Evolutionary conservation across 208 protist species (phyloP), one percentile per base, ranked within the genome.

Genomic region (Trypanosoma brucei): DNA sequence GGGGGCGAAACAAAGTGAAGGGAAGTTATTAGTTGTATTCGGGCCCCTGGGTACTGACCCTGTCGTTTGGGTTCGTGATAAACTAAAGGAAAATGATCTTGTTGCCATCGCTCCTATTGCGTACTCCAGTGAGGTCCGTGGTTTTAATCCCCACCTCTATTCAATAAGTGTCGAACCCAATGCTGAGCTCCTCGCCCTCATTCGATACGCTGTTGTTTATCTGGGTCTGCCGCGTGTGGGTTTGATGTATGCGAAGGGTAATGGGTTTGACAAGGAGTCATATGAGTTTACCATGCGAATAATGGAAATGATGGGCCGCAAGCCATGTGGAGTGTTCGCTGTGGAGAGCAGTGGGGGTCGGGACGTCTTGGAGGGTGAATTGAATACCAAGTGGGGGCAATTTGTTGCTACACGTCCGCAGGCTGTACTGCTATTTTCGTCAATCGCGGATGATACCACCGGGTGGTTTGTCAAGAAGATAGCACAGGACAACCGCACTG

Each of bases 131-230:
- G 38, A 38, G 0, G 57, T 72, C 48, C 75, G 75, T 0, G 1
- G 22, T 2, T 87, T 64, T 61, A 71, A 63, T 7, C 34, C 14
- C n/a, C 40, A 76, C 31, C 13, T 70, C 48, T 74, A 74, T 54
- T 87, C 71, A 55, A 69, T 65, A 14, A 60, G 75, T 8, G 62
- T 67, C 2, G 71, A 74, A 11, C 70, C 78, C 3, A 51, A 55
- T n/a, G 49, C 66, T 1, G 81, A 79, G 62, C 53, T 88, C 42
- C 31, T 72, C 34, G 60, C 68, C 50, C 39, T 84, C 13, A 31
- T 82, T 11, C n/a, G 51, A 14, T 63, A 74, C 62, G 49, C 66
- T n/a, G 11, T 76, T 38, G 73, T 66, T 42, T 38, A n/a, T 0
- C 49, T 82, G 22, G 58, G 68, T 34, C 62, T 64, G 31, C 39